Conservation (phyloP, 768 basidiomycete genomes). For the Leccinum truebloodii region DNA sequence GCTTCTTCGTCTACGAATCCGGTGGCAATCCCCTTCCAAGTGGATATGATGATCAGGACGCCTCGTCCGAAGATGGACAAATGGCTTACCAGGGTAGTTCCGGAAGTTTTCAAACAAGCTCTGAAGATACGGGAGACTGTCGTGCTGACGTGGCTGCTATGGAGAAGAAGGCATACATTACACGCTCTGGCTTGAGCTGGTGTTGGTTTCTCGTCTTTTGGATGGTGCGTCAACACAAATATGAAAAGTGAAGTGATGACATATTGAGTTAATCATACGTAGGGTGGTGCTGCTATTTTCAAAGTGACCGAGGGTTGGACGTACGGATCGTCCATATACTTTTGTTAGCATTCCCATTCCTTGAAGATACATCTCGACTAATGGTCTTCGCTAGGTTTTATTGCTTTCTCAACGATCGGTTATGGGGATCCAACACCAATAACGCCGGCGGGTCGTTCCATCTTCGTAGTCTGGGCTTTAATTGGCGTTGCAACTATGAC, state of each 20-base stretch:
- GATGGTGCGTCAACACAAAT: constrained; percentile 46
- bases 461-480: constrained; percentile 80
- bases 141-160: constrained; percentile 29
- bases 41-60: background rate
- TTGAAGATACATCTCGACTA: background rate
- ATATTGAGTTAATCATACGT: background rate
- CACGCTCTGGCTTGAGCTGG: constrained; percentile 59
- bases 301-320: constrained; percentile 67
- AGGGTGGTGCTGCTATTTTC: constrained; percentile 74
- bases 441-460: constrained; percentile 68
- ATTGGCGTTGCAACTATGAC: constrained; percentile 78
- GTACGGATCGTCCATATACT: constrained; percentile 66
- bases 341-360: constrained; percentile 49
- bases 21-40: constrained; percentile 8
- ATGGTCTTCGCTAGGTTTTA: constrained; percentile 49
- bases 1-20: constrained; percentile 41
- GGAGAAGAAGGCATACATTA: constrained; percentile 56
- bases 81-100: constrained; percentile 4
- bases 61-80: background rate
- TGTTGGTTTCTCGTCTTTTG: constrained; percentile 74
- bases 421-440: constrained; percentile 64
- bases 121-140: constrained; percentile 18
- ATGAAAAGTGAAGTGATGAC: background rate
- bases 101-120: constrained; percentile 8
- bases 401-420: constrained; percentile 74